Percentiles rank a stretch among this genome's conserved stretches.
These are phyloP conservation scores for Monilinia laxa DNA, from an alignment of 2,329 filamentous ascomycete species.

Conservation along the genomic window DNA sequence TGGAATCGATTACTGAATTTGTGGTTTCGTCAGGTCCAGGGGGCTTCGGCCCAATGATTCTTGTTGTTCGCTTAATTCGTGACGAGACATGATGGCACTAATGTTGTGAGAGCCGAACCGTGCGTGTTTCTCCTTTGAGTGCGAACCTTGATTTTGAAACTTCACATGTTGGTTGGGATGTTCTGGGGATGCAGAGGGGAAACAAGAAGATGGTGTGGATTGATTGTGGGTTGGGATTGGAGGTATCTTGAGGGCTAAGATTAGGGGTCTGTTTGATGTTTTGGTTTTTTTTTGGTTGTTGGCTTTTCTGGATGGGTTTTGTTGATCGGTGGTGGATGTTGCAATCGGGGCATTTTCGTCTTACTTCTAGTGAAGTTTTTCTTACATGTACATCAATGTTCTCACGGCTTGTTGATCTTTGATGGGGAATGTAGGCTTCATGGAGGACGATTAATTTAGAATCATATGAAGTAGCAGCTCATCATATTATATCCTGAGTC, in stretches of 20 bases:
- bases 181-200: background rate
- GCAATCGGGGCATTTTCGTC: background rate
- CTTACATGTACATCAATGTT: background rate
- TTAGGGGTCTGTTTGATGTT: too few relatives aligned
- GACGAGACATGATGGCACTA: background rate
- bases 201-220: background rate
- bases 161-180: background rate
- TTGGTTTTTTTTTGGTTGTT: background rate
- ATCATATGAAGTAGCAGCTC: background rate
- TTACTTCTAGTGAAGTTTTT: slow-evolving; percentile 5
- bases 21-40: background rate
- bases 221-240: background rate
- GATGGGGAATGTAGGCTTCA: background rate
- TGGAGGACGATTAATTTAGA: background rate
- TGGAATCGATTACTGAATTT: slow-evolving; percentile 6
- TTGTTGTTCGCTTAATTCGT: slow-evolving; percentile 10
- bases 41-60: background rate
- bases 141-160: slow-evolving; percentile 14
- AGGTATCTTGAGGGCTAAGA: background rate
- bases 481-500: background rate
- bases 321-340: background rate
- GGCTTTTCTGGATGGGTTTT: background rate
- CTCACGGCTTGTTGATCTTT: background rate
- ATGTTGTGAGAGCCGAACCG: slow-evolving; percentile 3
- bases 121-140: slow-evolving; percentile 15